Percentiles rank a stretch among this genome's conserved stretches.
Evolutionary conservation across 2,329 filamentous ascomycete genomes (phyloP).

Genomic region (Aspergillus puulaauensis): DNA sequence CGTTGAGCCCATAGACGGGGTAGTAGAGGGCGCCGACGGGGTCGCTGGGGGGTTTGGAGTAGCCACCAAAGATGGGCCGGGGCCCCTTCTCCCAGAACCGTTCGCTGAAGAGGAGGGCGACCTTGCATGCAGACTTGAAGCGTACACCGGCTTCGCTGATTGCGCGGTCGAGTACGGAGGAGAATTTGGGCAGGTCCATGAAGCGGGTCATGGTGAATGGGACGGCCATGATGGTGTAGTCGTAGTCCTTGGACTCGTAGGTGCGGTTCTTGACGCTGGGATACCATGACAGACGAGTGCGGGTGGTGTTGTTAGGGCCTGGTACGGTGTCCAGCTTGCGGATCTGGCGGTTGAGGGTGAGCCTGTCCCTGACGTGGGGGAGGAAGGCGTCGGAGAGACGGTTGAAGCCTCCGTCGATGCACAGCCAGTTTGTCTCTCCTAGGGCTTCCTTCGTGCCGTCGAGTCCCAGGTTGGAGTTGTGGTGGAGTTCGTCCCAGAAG

Average conservation of each 20-base stretch:
- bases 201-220: constrained; percentile 40
- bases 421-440: constrained; percentile 28
- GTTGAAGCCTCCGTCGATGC: constrained; percentile 36
- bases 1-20: constrained; percentile 32
- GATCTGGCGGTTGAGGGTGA: constrained; percentile 24
- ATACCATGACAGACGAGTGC: constrained; percentile 24
- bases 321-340: constrained; percentile 15
- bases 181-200: constrained; percentile 39
- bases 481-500: constrained; percentile 31
- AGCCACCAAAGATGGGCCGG: constrained; percentile 29
- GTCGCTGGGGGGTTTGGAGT: constrained; percentile 23
- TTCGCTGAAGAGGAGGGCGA: constrained; percentile 31
- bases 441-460: constrained; percentile 20
- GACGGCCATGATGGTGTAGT: constrained; percentile 40
- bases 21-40: constrained; percentile 32
- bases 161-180: constrained; percentile 23
- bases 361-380: constrained; percentile 29
- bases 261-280: constrained; percentile 23
- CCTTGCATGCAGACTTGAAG: constrained; percentile 35
- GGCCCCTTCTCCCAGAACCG: constrained; percentile 35
- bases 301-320: constrained; percentile 13
- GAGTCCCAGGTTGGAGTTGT: constrained; percentile 1
- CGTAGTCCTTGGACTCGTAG: constrained; percentile 32
- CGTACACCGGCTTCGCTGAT: constrained; percentile 25
- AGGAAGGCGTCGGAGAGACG: constrained; percentile 37